Percentiles rank a stretch among this genome's conserved stretches.
These are phyloP conservation scores for Tephrocybe rancida DNA, from an alignment of 768 basidiomycete genomes.

Conservation along the genomic window DNA sequence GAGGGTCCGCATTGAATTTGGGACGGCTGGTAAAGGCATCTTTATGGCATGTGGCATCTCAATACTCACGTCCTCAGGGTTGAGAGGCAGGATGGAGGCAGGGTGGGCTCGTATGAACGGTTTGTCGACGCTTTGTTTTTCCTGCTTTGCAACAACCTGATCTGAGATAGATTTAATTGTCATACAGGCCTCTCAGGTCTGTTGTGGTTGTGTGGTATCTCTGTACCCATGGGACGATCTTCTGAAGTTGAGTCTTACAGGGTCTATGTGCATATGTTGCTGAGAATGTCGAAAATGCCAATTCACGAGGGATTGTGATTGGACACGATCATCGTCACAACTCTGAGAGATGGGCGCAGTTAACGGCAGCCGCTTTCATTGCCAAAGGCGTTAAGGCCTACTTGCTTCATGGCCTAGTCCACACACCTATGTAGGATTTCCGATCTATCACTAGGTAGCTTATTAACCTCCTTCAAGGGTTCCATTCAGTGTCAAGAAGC, in stretches of 20 bases:
- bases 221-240: background rate
- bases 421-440: slow-evolving; percentile 73
- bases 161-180: slow-evolving; percentile 65
- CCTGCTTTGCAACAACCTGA: background rate
- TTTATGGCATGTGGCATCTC: background rate
- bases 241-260: slow-evolving; percentile 33
- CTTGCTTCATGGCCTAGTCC: slow-evolving; percentile 68
- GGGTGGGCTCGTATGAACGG: slow-evolving; percentile 93
- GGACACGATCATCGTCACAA: slow-evolving; percentile 88
- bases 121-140: slow-evolving; percentile 12
- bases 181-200: slow-evolving; percentile 80
- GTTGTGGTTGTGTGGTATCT: slow-evolving; percentile 10
- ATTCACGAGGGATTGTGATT: slow-evolving; percentile 70
- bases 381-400: slow-evolving; percentile 68
- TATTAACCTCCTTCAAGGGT: slow-evolving; percentile 49
- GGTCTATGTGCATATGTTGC: slow-evolving; percentile 78
- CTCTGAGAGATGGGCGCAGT: slow-evolving; percentile 73
- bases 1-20: slow-evolving; percentile 80
- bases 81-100: slow-evolving; percentile 83
- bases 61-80: slow-evolving; percentile 42
- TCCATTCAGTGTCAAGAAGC: slow-evolving; percentile 70
- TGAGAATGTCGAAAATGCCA: slow-evolving; percentile 52
- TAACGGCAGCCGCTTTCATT: slow-evolving; percentile 75
- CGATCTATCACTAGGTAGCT: background rate
- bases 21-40: slow-evolving; percentile 69